Evolutionary conservation across 495 filamentous ascomycete genomes (phyloP).

Genomic region (Xylaria castorea): DNA sequence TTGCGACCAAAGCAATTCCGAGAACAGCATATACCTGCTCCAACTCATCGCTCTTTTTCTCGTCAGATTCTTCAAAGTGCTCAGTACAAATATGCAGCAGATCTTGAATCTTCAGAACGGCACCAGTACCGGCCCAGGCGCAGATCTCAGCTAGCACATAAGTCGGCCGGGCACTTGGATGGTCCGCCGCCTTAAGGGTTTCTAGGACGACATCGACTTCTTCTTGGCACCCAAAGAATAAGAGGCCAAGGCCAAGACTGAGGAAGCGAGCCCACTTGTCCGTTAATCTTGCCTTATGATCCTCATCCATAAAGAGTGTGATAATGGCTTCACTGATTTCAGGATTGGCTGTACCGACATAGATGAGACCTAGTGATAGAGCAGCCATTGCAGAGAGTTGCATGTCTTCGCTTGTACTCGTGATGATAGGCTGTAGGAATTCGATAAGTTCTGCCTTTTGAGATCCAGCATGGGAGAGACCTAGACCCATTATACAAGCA

Average conservation of each 20-base stretch:
- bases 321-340: constrained; percentile 89
- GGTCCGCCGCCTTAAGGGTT: constrained; percentile 92
- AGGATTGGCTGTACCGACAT: constrained; percentile 88
- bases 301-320: constrained; percentile 88
- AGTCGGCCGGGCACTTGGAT: constrained; percentile 91
- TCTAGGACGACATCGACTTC: constrained; percentile 95
- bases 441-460: constrained; percentile 85
- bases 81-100: constrained; percentile 97
- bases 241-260: constrained; percentile 88
- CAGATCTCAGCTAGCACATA: constrained; percentile 92
- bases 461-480: constrained; percentile 90
- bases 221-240: constrained; percentile 96
- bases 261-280: constrained; percentile 99
- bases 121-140: constrained; percentile 96
- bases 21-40: constrained; percentile 95
- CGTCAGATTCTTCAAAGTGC: constrained; percentile 87
- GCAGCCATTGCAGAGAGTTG: constrained; percentile 96
- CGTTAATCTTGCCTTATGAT: constrained; percentile 83
- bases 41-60: constrained; percentile 92
- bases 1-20: constrained; percentile 90
- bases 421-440: constrained; percentile 82
- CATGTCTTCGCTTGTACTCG: constrained; percentile 83
- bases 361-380: constrained; percentile 86
- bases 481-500: constrained; percentile 92
- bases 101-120: constrained; percentile 95